Percentiles rank a stretch among this genome's conserved stretches.
Conservation (phyloP, 257 asterid species). For the Primulina huaijiensis region DNA sequence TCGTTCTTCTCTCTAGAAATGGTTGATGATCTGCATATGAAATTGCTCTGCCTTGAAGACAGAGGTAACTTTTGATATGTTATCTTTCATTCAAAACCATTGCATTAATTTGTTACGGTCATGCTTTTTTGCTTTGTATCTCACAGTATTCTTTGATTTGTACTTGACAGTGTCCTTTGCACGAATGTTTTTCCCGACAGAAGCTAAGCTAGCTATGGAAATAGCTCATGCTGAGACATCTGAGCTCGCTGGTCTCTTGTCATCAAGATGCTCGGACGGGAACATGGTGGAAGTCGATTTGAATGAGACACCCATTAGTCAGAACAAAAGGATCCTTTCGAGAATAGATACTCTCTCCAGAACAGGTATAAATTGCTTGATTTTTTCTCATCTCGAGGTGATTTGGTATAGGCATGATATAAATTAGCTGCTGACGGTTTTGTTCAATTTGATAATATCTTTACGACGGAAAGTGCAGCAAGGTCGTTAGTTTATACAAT, state of each 20-base stretch:
- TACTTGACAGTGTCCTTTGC: conserved; percentile 60
- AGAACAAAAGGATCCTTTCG: conserved; percentile 44
- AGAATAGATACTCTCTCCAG: conserved; percentile 59
- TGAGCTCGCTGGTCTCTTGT: conserved; percentile 44
- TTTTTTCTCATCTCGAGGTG: conserved; percentile 1
- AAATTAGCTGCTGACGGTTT: background rate
- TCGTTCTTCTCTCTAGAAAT: conserved; percentile 34
- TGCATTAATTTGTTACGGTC: background rate
- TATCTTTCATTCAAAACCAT: conserved; percentile 4
- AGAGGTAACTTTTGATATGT: conserved; percentile 48
- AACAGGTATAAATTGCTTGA: conserved; percentile 45
- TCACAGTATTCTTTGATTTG: background rate
- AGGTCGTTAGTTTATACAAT: background rate
- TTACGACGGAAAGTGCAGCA: background rate
- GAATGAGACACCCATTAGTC: conserved; percentile 64
- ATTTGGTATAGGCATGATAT: background rate
- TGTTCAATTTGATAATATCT: too few relatives aligned
- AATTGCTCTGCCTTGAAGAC: conserved; percentile 58
- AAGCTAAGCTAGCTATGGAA: conserved; percentile 77
- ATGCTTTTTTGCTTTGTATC: background rate
- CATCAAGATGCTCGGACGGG: conserved; percentile 54
- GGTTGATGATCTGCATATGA: conserved; percentile 59
- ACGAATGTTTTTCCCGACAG: conserved; percentile 65
- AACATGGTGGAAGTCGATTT: conserved; percentile 66
- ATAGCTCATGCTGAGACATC: conserved; percentile 70